Base-by-base conservation (phyloP, 2,329 filamentous ascomycete species). In the Scedosporium apiospermum region DNA sequence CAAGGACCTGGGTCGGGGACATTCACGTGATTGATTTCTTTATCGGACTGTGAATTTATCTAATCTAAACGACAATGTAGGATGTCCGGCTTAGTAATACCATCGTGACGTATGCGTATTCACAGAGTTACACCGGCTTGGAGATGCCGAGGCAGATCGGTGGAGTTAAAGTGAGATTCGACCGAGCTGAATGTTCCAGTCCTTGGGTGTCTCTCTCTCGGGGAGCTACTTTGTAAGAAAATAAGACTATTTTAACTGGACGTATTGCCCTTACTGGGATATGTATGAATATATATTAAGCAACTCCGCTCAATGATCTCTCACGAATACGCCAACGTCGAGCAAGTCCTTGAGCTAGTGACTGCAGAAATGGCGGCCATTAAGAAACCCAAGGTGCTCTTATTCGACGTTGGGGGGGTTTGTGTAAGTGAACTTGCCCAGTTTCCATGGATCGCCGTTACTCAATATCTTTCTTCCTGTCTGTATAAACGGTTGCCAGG, bases 391-490 rank as follows among this genome's bases (percentile, higher is more conserved):
- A 89, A 89, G 68, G 90, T 90, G 62, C 78, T 96, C 38, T 80
- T 99, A 23, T 98, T 98, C 74, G 95, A 99, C 75, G 95, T 99
- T 68, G 95, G 95, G 46, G 95, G 95, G 65, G 95, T 99, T 68
- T 96, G 91, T 81, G 93, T 96, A 88, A 81, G 91, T 86, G 65
- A 49, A 23, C 30, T 9, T 18, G 10, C 30, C 42, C n/a, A 7
- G 4, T n/a, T 57, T 57, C 55, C 34, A 12, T 1, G 34, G 10
- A 2, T 38, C 7, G 4, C 3, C 10, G 12, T 38, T 12, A 12
- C 4, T 4, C 34, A 3, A 38, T 38, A 4, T 38, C 10, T 38
- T 38, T 38, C 10, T 38, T 38, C 34, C 6, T 3, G 34, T 14
- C 34, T 10, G 2, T 12, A 38, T 38, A 12, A 38, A 38, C 2